Evolutionary conservation across 345 rosid genomes (phyloP), one percentile per base, ranked within the genome.

Genomic region (Boechera retrofracta): DNA sequence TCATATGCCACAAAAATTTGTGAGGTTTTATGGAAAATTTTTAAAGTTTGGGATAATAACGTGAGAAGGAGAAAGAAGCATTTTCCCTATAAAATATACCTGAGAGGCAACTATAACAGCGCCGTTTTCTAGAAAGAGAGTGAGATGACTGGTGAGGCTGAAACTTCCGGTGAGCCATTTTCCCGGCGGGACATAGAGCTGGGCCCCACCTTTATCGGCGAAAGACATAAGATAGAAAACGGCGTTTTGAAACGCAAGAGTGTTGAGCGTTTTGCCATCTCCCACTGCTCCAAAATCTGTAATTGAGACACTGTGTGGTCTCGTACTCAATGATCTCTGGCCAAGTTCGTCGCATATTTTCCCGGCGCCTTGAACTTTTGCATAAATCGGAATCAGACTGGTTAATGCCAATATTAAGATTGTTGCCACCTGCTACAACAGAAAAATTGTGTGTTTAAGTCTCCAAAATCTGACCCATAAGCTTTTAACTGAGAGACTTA

Each of bases 231-330:
- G 67, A 76, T 80, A 81, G 76, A 82, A 83, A 62, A 85, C 74
- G 1, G 88, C 88, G 78, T 78, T 83, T 65, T 77, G 83, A 79
- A 87, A 87, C 56, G 88, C 88, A 49, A 82, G 68, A 24, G 90
- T 87, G 77, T 87, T 87, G 18, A 85, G 62, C 64, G 84, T 87
- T 79, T 79, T 67, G 52, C 90, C 90, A 41, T 85, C 88, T 49
- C 86, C 90, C 7, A 87, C 83, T 0, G 87, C 90, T 55, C 90
- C 88, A 65, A 87, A 87, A 76, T 85, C 90, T 48, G 77, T 33
- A 44, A 87, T 85, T 5, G 90, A 87, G 10, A 83, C 85, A 74
- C 81, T 80, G 79, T 83, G 85, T 52, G 83, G 83, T 69, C 85
- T 83, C 38, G 81, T 47, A 41, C 75, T 76, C 64, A 33, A 59